Conservation (phyloP, 2,329 filamentous ascomycete species). For the Diaporthe citriasiana region DNA sequence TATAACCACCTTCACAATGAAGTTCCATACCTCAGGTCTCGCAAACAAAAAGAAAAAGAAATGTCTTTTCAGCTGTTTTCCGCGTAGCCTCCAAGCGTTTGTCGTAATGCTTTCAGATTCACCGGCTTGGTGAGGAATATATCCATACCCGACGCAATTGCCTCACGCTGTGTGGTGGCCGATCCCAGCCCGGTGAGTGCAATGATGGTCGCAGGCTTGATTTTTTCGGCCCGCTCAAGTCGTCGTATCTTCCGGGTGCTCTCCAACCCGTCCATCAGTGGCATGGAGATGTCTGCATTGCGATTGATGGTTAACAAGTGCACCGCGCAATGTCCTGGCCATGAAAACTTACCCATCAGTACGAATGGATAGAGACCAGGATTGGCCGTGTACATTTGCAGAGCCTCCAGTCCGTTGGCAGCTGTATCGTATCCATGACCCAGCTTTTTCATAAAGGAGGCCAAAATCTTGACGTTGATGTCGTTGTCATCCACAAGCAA, state of each 20-base stretch:
- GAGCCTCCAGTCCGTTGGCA: constrained; percentile 62
- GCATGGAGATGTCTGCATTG: constrained; percentile 49
- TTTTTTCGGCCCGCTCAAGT: constrained; percentile 44
- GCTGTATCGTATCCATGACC: constrained; percentile 59
- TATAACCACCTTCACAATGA: neutral
- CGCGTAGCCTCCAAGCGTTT: neutral
- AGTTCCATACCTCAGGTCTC: no score
- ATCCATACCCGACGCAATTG: constrained; percentile 61
- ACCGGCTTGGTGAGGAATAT: constrained; percentile 65
- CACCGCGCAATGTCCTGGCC: neutral
- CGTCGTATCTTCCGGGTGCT: constrained; percentile 48
- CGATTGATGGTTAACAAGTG: neutral
- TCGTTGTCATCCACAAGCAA: constrained; percentile 59
- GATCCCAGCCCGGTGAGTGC: constrained; percentile 63
- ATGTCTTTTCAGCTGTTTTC: neutral
- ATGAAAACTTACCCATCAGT: constrained; percentile 58
- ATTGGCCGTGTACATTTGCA: constrained; percentile 56
- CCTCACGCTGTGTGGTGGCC: constrained; percentile 59
- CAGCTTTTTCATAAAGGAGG: constrained; percentile 54
- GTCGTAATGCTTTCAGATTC: constrained; percentile 50
- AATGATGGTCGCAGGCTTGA: constrained; percentile 58
- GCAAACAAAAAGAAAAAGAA: neutral
- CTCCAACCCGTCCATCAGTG: constrained; percentile 51
- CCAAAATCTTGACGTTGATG: constrained; percentile 56
- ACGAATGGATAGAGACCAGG: constrained; percentile 57